phyloP scores from a whole-genome alignment of 495 filamentous ascomycete species.

The Penicillium subrubescens region DNA sequence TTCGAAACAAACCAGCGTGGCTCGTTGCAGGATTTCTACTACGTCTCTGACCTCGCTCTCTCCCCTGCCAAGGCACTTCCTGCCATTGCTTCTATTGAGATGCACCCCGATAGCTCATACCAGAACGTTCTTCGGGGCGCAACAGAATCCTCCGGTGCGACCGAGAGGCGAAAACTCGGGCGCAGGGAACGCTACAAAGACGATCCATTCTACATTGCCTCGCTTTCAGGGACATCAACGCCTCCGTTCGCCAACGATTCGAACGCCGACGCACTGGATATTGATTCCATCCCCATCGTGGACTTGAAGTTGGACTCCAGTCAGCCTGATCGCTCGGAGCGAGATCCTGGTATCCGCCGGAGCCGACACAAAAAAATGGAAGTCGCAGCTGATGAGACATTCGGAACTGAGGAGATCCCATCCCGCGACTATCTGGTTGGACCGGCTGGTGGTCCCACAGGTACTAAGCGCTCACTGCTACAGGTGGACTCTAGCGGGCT shows the following conservation, averaged over 20 bases:
- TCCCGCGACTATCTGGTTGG: slow-evolving; percentile 20
- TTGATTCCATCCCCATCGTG: slow-evolving; percentile 95
- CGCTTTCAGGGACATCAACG: slow-evolving; percentile 60
- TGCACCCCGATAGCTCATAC: slow-evolving; percentile 54
- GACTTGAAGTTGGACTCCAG: slow-evolving; percentile 71
- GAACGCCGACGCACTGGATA: slow-evolving; percentile 75
- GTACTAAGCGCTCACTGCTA: slow-evolving; percentile 60
- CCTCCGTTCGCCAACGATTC: slow-evolving; percentile 70
- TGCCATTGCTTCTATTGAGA: slow-evolving; percentile 18
- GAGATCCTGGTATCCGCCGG: slow-evolving; percentile 25
- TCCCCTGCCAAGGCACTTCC: slow-evolving; percentile 35
- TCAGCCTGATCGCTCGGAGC: slow-evolving; percentile 8
- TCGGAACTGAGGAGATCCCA: slow-evolving; percentile 36
- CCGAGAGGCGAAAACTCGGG: slow-evolving; percentile 65
- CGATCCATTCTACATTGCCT: slow-evolving; percentile 91
- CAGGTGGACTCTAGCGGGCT: slow-evolving; percentile 86
- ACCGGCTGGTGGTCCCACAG: slow-evolving; percentile 34
- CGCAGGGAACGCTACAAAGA: slow-evolving; percentile 79
- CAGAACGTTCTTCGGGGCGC: slow-evolving; percentile 60
- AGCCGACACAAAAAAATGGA: slow-evolving; percentile 51
- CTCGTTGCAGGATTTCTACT: slow-evolving; percentile 70
- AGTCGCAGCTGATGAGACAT: slow-evolving; percentile 63
- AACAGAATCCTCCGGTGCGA: slow-evolving; percentile 62
- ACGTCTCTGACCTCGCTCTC: slow-evolving; percentile 40
- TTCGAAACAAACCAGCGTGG: slow-evolving; percentile 6